These are phyloP conservation scores for Fusarium oxysporum DNA, from an alignment of 2,329 filamentous ascomycete species.

Conservation along the genomic window DNA sequence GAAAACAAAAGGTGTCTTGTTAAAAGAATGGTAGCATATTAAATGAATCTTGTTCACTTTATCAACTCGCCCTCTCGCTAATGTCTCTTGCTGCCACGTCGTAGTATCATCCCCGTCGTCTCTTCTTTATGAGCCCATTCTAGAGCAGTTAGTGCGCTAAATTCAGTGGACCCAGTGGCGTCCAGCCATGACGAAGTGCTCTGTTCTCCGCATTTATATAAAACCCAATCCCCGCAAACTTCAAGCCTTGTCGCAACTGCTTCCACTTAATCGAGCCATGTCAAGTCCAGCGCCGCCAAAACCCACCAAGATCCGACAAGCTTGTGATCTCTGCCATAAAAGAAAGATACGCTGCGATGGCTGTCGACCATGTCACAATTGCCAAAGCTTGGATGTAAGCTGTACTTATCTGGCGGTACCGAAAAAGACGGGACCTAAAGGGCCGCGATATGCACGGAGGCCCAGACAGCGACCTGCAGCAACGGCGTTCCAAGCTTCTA, in stretches of 20 bases:
- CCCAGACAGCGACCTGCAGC: neutral
- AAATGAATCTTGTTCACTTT: accelerated
- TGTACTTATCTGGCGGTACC: slow-evolving; percentile 49
- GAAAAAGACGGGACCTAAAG: slow-evolving; percentile 48
- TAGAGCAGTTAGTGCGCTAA: neutral
- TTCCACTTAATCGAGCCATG: neutral
- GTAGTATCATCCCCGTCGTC: accelerated
- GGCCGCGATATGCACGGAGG: neutral
- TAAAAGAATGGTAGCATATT: neutral
- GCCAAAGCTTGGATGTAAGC: slow-evolving; percentile 12
- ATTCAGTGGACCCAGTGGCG: neutral
- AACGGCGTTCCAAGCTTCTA: neutral
- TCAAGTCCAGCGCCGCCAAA: neutral
- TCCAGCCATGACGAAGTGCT: neutral
- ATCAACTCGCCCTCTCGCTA: accelerated
- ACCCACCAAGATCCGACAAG: slow-evolving; percentile 31
- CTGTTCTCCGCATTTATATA: slow-evolving; percentile 18
- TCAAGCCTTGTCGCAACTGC: neutral
- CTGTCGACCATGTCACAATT: slow-evolving; percentile 44
- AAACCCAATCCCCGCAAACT: slow-evolving; percentile 13
- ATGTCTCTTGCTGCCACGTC: neutral
- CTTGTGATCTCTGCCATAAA: slow-evolving; percentile 48
- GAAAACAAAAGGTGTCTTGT: neutral
- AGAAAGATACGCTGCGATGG: slow-evolving; percentile 49
- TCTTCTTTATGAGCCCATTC: neutral